Percentiles rank a stretch among this genome's conserved stretches.
phyloP scores from a whole-genome alignment of 176 grass and related monocot species.

The Oropetium thomaeum region DNA sequence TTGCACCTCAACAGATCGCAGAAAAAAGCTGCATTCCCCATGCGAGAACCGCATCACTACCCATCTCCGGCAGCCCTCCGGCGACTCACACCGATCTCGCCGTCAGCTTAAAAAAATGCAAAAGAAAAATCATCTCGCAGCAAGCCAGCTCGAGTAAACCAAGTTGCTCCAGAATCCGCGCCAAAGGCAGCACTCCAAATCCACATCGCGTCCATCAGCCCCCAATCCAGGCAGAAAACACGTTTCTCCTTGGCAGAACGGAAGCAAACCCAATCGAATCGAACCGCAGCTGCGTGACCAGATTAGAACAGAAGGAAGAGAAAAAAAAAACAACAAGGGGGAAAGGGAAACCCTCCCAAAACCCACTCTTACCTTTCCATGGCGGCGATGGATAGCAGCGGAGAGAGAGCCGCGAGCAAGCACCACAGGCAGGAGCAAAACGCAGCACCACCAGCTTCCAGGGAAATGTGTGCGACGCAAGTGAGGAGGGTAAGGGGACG shows the following conservation, averaged over 20 bases:
- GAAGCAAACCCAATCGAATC: not conserved
- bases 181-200: not conserved
- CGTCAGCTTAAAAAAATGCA: not conserved
- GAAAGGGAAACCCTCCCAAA: not conserved
- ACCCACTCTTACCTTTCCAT: slow-evolving; percentile 37
- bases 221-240: not conserved
- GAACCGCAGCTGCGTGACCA: not conserved
- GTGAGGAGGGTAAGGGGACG: not conserved
- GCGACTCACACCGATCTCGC: not conserved
- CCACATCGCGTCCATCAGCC: not conserved
- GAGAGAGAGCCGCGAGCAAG: not conserved
- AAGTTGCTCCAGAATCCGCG: not conserved
- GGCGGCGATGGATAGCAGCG: not conserved
- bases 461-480: not conserved
- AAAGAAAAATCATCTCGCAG: not conserved
- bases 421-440: not conserved
- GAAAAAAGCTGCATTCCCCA: not conserved
- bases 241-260: not conserved
- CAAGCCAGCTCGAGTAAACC: not conserved
- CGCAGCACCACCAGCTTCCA: not conserved
- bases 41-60: not conserved
- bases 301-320: not conserved
- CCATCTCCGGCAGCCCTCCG: not conserved
- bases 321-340: not conserved
- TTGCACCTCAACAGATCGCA: not conserved